Base-by-base conservation (phyloP, 2,329 filamentous ascomycete species). In the Fusarium pseudonygamai region DNA sequence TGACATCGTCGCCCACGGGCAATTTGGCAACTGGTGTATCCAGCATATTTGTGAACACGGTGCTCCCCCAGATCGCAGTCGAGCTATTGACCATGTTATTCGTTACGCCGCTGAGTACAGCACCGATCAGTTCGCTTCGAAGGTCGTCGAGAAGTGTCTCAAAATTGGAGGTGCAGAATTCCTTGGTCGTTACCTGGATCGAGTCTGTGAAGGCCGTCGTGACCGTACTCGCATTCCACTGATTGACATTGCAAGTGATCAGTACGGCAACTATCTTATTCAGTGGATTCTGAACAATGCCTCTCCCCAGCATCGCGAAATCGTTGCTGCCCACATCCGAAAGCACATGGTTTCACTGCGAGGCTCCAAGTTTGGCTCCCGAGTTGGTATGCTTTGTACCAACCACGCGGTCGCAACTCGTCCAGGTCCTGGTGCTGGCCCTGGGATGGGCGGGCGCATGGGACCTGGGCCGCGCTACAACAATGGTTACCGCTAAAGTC, bases 21-120 rank as follows among this genome's bases (percentile, higher is more conserved):
- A 99, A 81, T 99, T 99, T 80, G 96, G 96, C 63, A 99, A 99
- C 82, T 99, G 96, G 96, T 99, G 96, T 85, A 98, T 99, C 78
- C 96, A 99, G 84, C 96, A 99, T 83, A 95, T 99, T 78, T 99
- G 96, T 83, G 96, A 99, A 83, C 96, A 99, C 80, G 96, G 97
- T 57, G 93, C 93, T 64, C 93, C 95, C 37, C 91, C 92, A 45
- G 97, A 99, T 83, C 95, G 96, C 78, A 96, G 93, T 83, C 93
- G 95, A 75, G 96, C 97, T 49, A 92, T 98, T 78, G 96, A 99
- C 76, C 96, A 98, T 82, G 96, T 99, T 79, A 93, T 99, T 75
- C 92, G 92, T 72, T 97, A 94, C 83, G 94, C 95, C 37, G 93
- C 94, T 22, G 95, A 98, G 83, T 99, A 98, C 84, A 98, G 96